A percentile compares a stretch with the other conserved stretches of the same genome.
These are phyloP conservation scores for Yamadazyma dushanensis DNA, from an alignment of 1,139 yeast genomes.

Conservation along the genomic window DNA sequence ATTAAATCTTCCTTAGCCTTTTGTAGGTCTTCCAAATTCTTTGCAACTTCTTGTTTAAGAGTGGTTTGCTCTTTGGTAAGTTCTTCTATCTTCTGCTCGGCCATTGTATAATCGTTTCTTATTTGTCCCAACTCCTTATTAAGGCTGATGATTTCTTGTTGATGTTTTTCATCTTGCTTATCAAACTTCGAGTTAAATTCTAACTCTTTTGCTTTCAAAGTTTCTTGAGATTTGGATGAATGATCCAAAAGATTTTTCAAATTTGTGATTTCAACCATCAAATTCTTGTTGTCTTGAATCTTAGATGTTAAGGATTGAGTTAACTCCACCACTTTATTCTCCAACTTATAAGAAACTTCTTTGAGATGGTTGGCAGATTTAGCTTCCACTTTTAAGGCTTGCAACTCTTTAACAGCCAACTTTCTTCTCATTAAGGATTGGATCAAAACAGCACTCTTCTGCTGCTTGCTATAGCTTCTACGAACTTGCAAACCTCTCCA, in stretches of 20 bases:
- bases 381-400: slow-evolving; percentile 73
- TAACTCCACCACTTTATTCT: slow-evolving; percentile 92
- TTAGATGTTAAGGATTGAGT: slow-evolving; percentile 80
- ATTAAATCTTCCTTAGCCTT: slow-evolving; percentile 61
- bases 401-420: slow-evolving; percentile 66
- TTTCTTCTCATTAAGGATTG: slow-evolving; percentile 81
- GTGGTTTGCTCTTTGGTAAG: slow-evolving; percentile 65
- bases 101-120: slow-evolving; percentile 59
- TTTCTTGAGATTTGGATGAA: slow-evolving; percentile 57
- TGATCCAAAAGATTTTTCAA: slow-evolving; percentile 58
- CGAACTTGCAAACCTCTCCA: slow-evolving; percentile 62
- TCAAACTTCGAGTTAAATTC: slow-evolving; percentile 51
- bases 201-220: slow-evolving; percentile 55
- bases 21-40: slow-evolving; percentile 62
- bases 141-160: slow-evolving; percentile 50
- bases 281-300: slow-evolving; percentile 75
- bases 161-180: slow-evolving; percentile 48
- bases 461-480: slow-evolving; percentile 37
- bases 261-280: slow-evolving; percentile 60
- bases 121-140: slow-evolving; percentile 59
- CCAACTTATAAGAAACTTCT: slow-evolving; percentile 89
- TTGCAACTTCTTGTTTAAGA: slow-evolving; percentile 62
- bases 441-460: slow-evolving; percentile 61
- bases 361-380: slow-evolving; percentile 86
- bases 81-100: slow-evolving; percentile 62